Base-by-base conservation (phyloP, 768 basidiomycete genomes). In the Kwoniella heveanensis region DNA sequence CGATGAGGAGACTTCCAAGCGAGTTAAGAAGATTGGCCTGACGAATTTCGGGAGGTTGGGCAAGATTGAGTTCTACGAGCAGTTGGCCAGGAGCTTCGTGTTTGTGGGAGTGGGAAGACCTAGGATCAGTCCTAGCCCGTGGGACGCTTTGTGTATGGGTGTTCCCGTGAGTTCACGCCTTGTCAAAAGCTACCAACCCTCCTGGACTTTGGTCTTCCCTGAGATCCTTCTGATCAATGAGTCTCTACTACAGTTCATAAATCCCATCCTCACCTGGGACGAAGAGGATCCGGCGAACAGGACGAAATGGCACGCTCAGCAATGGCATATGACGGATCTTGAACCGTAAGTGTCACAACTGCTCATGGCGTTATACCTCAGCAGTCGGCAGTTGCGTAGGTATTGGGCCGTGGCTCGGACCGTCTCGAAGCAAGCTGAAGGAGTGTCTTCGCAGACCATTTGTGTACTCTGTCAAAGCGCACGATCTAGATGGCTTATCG, bases 251-350 rank as follows among this genome's bases (percentile, higher is more conserved):
- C n/a, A 76, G 74, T 76, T 72, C 61, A 73, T 76, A 57, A 76
- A 76, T 46, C 74, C 74, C 17, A 72, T 76, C 30, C 48, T 76
- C 17, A 46, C 39, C 2, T 76, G 74, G 74, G 72, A 76, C 37
- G 62, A 65, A 39, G 50, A 61, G 9, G 69, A 73, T 55, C 74
- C 72, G 5, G 6, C 39, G n/a, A 67, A 76, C 50, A 48, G 69
- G 37, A 66, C 68, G 7, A 65, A 61, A 58, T 76, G 74, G 74
- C 58, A 65, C 30, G 63, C 69, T 46, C 76, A 77, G 46, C 73
- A 74, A 55, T 73, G 71, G 64, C 68, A 68, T n/a, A 74, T 77
- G 76, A 70, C 65, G 22, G 73, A 77, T 57, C 51, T 74, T 1
- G 52, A 77, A 2, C 73, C 76, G 75, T 77, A 36, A 65, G 74